These are phyloP conservation scores for Aphanocladium album DNA, from an alignment of 2,329 filamentous ascomycete species.

Conservation along the genomic window DNA sequence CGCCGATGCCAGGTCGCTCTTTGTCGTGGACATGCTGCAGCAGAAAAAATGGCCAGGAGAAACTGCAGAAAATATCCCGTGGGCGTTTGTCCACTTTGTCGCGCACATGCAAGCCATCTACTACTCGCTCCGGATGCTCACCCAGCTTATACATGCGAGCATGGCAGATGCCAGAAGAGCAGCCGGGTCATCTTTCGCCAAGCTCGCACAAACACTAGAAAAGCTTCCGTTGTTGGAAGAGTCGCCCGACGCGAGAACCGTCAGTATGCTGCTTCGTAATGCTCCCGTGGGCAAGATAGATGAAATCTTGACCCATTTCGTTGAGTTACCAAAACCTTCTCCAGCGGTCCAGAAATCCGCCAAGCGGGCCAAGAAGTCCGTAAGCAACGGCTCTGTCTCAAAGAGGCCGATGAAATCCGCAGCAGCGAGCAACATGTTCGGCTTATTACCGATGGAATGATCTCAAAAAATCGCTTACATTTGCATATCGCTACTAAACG, in stretches of 20 bases:
- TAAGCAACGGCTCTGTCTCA: not conserved
- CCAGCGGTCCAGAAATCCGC: not conserved
- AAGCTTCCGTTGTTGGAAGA: slow-evolving; percentile 22
- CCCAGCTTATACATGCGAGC: slow-evolving; percentile 28
- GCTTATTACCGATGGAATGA: not conserved
- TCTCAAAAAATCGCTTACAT: not conserved
- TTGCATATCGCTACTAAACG: not conserved
- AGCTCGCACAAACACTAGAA: slow-evolving; percentile 15
- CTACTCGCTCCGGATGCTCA: slow-evolving; percentile 34
- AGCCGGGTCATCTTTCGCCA: slow-evolving; percentile 11
- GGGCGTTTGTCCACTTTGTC: slow-evolving; percentile 56
- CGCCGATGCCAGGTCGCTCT: slow-evolving; percentile 24
- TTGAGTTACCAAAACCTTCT: slow-evolving; percentile 13
- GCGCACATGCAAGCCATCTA: slow-evolving; percentile 54
- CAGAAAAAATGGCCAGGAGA: slow-evolving; percentile 6
- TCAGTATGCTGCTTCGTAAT: slow-evolving; percentile 4
- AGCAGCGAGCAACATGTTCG: slow-evolving; percentile 6
- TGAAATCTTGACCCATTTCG: slow-evolving; percentile 11
- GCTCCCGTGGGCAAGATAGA: not conserved
- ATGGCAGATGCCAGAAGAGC: not conserved
- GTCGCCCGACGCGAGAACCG: slow-evolving; percentile 21
- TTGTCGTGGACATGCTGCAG: slow-evolving; percentile 21
- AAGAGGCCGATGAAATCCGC: not conserved
- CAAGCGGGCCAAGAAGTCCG: not conserved
- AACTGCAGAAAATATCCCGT: slow-evolving; percentile 27